phyloP scores from a whole-genome alignment of 73 alveolate genomes.

The Tetrahymena thermophila region DNA sequence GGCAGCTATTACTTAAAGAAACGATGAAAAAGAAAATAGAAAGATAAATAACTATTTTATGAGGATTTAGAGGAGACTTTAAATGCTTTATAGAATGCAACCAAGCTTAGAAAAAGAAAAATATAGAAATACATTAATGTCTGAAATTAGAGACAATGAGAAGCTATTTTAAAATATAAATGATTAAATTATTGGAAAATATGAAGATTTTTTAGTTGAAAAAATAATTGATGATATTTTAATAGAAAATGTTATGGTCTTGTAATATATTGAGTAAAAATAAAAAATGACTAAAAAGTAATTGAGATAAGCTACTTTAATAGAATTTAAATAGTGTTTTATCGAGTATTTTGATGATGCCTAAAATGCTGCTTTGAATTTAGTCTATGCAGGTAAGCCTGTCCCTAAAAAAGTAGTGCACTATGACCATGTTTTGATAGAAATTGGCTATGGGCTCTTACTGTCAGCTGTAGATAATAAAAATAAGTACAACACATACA shows the following conservation, averaged over 20 bases:
- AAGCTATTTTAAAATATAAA: not conserved
- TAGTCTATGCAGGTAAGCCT: not conserved
- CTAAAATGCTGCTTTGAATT: not conserved
- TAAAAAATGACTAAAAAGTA: not conserved
- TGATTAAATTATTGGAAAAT: not conserved
- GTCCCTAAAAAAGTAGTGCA: not conserved
- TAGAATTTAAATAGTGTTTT: not conserved
- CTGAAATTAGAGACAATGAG: not conserved
- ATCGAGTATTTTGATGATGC: not conserved
- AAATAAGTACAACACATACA: not conserved
- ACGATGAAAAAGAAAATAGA: not conserved
- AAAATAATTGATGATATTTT: not conserved
- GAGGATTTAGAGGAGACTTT: not conserved
- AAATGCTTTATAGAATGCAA: not conserved
- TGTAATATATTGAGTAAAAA: not conserved
- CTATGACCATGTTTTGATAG: not conserved
- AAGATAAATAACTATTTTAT: not conserved
- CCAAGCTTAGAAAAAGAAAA: not conserved
- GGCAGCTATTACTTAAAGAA: not conserved
- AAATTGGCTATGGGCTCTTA: not conserved
- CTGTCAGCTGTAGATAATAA: not conserved
- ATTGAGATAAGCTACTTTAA: not conserved
- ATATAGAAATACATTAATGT: not conserved
- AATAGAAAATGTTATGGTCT: not conserved
- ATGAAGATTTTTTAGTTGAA: not conserved